These are phyloP conservation scores for Termitomyces titanicus DNA, from an alignment of 768 basidiomycete species.

Conservation along the genomic window DNA sequence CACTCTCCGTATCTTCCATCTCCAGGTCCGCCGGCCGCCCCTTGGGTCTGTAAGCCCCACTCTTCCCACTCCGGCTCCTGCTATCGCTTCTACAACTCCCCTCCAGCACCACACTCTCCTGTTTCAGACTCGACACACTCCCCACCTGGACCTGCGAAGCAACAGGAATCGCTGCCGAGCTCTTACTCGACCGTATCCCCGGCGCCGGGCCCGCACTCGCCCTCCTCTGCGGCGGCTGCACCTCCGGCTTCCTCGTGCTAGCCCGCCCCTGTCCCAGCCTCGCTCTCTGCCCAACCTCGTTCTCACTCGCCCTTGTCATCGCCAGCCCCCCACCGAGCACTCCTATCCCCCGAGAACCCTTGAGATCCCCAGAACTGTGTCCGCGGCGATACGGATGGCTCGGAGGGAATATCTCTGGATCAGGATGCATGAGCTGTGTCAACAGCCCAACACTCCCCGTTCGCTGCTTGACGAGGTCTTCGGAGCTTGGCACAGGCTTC, in stretches of 20 bases:
- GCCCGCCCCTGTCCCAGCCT: neutral
- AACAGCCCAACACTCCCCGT: slow-evolving; percentile 51
- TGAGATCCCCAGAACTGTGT: slow-evolving; percentile 46
- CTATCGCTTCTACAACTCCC: neutral
- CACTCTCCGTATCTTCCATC: slow-evolving; percentile 61
- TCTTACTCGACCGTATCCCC: slow-evolving; percentile 49
- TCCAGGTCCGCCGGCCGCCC: slow-evolving; percentile 63
- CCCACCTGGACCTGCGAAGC: slow-evolving; percentile 34
- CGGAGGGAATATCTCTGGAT: slow-evolving; percentile 54
- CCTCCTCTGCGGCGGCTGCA: neutral
- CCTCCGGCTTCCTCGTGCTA: neutral
- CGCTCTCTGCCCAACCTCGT: neutral
- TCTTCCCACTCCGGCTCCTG: slow-evolving; percentile 1
- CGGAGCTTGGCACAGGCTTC: slow-evolving; percentile 60
- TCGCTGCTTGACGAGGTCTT: slow-evolving; percentile 40
- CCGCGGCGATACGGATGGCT: slow-evolving; percentile 57
- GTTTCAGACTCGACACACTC: slow-evolving; percentile 18
- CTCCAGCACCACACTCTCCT: neutral
- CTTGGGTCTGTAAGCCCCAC: slow-evolving; percentile 54
- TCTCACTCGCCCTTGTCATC: slow-evolving; percentile 7
- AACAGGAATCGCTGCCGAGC: slow-evolving; percentile 56
- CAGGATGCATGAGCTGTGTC: slow-evolving; percentile 69
- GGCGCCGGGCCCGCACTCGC: slow-evolving; percentile 15
- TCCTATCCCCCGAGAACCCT: slow-evolving; percentile 11
- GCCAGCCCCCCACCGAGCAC: slow-evolving; percentile 1